A percentile compares a stretch with the other conserved stretches of the same genome.
Evolutionary conservation across 1,284 basidiomycete species (phyloP).

Genomic region (Ustilago tritici): DNA sequence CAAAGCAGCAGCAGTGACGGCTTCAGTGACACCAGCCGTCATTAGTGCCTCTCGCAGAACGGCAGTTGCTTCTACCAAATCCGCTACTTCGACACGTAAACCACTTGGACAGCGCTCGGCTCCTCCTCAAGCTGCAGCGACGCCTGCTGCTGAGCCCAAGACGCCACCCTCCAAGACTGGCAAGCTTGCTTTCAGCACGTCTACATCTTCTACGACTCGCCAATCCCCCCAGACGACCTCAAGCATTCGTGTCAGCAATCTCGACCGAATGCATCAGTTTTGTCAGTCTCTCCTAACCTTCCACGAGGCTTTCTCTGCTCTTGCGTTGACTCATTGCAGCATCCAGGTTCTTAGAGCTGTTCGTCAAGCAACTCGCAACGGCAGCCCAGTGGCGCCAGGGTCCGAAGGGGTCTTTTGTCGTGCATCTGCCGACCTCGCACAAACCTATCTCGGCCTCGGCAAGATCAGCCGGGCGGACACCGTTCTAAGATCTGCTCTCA

Average conservation of each 20-base stretch:
- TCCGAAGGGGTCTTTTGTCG: slow-evolving; percentile 37
- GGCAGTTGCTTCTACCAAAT: slow-evolving; percentile 3
- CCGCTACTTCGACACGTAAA: slow-evolving; percentile 14
- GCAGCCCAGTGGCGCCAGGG: slow-evolving; percentile 13
- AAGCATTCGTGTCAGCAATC: background rate
- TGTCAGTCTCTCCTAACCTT: slow-evolving; percentile 36
- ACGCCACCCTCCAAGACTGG: slow-evolving; percentile 33
- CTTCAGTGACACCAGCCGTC: slow-evolving; percentile 12
- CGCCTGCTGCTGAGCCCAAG: slow-evolving; percentile 11
- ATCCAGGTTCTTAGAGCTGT: slow-evolving; percentile 50
- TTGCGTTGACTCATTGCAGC: slow-evolving; percentile 40
- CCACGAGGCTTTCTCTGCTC: slow-evolving; percentile 45
- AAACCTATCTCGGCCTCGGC: slow-evolving; percentile 40
- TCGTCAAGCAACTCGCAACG: slow-evolving; percentile 26
- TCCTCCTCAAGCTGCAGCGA: slow-evolving; percentile 24
- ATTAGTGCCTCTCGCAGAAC: slow-evolving; percentile 18
- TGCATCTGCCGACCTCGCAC: slow-evolving; percentile 32
- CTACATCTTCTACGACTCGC: background rate
- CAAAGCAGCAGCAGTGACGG: slow-evolving; percentile 5
- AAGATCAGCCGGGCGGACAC: slow-evolving; percentile 32
- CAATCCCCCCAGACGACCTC: background rate
- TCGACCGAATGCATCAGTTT: slow-evolving; percentile 40
- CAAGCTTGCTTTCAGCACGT: slow-evolving; percentile 20
- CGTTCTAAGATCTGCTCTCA: slow-evolving; percentile 23
- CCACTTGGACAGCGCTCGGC: slow-evolving; percentile 28